Conservation (phyloP, 257 asterid species). For the Scutellaria baicalensis region DNA sequence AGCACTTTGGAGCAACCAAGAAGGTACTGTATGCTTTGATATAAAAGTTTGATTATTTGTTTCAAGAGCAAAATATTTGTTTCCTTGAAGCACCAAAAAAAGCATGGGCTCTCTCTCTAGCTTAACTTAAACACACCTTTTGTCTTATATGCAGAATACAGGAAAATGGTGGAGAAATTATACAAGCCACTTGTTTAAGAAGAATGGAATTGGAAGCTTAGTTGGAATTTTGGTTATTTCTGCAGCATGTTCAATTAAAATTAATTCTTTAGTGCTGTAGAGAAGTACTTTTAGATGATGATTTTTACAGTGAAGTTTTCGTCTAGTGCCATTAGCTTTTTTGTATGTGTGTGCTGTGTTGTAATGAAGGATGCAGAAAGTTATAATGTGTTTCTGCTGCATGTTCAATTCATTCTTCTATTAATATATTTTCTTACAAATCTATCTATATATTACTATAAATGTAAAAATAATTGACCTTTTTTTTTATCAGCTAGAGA, state of each 20-base stretch:
- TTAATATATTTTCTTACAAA: too few relatives aligned
- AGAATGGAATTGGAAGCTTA: background rate
- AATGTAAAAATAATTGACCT: too few relatives aligned
- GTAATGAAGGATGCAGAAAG: too few relatives aligned
- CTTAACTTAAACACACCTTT: background rate
- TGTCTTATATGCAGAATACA: slow-evolving; percentile 33
- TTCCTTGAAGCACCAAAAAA: background rate
- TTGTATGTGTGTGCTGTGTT: too few relatives aligned
- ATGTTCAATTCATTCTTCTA: too few relatives aligned
- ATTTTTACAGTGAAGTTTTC: too few relatives aligned
- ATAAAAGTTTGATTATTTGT: background rate
- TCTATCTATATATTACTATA: too few relatives aligned
- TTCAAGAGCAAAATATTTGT: too few relatives aligned
- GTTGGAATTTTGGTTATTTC: background rate
- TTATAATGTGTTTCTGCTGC: too few relatives aligned
- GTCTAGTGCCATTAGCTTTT: too few relatives aligned
- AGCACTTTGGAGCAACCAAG: slow-evolving; percentile 82
- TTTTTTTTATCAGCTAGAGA: too few relatives aligned
- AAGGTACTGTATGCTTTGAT: slow-evolving; percentile 36
- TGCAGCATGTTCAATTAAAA: background rate
- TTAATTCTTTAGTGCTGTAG: too few relatives aligned
- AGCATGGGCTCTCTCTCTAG: background rate
- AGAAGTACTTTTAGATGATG: background rate
- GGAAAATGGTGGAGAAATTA: slow-evolving; percentile 56
- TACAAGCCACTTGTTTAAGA: slow-evolving; percentile 39